Percentiles rank a stretch among this genome's conserved stretches.
phyloP scores from a whole-genome alignment of 768 basidiomycete genomes.

The Pulveroboletus sp. region DNA sequence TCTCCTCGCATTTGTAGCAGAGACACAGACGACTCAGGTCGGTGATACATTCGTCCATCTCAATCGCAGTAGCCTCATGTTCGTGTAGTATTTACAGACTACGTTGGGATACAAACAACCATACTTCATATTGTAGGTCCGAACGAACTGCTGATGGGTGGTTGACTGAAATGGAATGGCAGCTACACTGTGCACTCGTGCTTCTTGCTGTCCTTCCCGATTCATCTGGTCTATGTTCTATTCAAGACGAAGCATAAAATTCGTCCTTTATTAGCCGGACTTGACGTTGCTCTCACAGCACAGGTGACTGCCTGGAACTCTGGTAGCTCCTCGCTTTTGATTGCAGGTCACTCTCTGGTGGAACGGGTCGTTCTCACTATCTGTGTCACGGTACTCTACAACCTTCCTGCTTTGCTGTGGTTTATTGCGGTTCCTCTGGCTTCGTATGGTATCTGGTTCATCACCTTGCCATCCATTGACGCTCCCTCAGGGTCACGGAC shows the following conservation, averaged over 20 bases:
- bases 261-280: slow-evolving; percentile 44
- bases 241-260: slow-evolving; percentile 45
- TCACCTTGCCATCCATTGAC: slow-evolving; percentile 4
- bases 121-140: slow-evolving; percentile 77
- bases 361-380: slow-evolving; percentile 33
- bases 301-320: slow-evolving; percentile 17
- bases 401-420: slow-evolving; percentile 67
- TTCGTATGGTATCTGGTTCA: slow-evolving; percentile 46
- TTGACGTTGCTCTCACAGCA: slow-evolving; percentile 44
- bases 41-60: slow-evolving; percentile 6
- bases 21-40: slow-evolving; percentile 77
- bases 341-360: slow-evolving; percentile 22
- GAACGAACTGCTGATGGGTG: neutral
- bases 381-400: slow-evolving; percentile 42
- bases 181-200: slow-evolving; percentile 87
- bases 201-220: slow-evolving; percentile 73
- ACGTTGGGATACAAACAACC: slow-evolving; percentile 77
- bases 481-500: slow-evolving; percentile 60
- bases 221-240: slow-evolving; percentile 69
- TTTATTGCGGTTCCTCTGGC: slow-evolving; percentile 65
- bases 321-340: neutral
- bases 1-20: slow-evolving; percentile 68
- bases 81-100: slow-evolving; percentile 69
- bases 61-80: slow-evolving; percentile 1
- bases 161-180: slow-evolving; percentile 5